Conservation (phyloP, 2,329 filamentous ascomycete species). For the Fusarium lyarnte region DNA sequence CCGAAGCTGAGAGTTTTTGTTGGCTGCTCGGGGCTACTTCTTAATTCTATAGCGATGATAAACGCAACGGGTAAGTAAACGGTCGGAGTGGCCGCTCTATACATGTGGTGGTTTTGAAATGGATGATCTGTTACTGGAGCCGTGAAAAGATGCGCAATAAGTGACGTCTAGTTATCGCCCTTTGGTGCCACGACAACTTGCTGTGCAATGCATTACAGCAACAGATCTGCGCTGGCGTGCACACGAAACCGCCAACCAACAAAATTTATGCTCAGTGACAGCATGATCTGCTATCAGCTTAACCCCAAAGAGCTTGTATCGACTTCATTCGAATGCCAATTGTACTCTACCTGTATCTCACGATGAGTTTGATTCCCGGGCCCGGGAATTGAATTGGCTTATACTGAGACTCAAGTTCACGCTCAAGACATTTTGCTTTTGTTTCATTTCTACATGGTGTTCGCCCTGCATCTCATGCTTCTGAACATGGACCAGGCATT, state of each 20-base stretch:
- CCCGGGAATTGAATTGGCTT: not conserved
- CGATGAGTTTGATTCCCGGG: not conserved
- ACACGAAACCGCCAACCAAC: conserved; percentile 30
- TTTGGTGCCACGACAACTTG: conserved; percentile 29
- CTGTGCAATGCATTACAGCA: conserved; percentile 15
- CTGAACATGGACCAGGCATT: conserved; percentile 13
- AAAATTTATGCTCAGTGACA: conserved; percentile 8
- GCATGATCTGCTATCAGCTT: conserved; percentile 20
- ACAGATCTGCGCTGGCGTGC: conserved; percentile 24
- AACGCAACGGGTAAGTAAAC: not conserved
- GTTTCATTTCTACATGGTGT: not conserved
- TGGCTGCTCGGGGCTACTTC: conserved; percentile 6
- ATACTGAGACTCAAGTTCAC: conserved; percentile 15
- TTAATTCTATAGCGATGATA: not conserved
- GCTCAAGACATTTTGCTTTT: conserved; percentile 20
- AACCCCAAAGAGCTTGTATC: not conserved
- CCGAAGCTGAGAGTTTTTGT: not conserved
- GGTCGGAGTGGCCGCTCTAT: not conserved
- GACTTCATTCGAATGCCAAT: not conserved
- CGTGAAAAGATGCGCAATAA: conserved; percentile 4
- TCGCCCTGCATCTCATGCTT: conserved; percentile 22
- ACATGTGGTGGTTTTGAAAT: not conserved
- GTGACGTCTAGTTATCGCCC: conserved; percentile 28
- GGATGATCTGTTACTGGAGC: conserved; percentile 31
- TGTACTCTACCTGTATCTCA: not conserved